phyloP scores from a whole-genome alignment of 176 grass and related monocot genomes.

The Avena insularis region DNA sequence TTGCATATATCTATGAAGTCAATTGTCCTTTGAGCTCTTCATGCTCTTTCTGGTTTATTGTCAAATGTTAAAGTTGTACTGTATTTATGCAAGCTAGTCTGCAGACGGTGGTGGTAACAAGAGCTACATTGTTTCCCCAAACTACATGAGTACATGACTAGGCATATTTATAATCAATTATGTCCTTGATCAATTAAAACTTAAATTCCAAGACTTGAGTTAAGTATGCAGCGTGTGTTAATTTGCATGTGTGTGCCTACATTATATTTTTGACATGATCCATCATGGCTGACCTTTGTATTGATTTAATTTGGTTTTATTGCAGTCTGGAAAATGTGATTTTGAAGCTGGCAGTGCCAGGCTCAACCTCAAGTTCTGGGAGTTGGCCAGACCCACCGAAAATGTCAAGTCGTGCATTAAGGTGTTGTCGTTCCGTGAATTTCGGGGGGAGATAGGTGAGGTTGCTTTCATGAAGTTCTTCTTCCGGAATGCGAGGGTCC shows the following conservation, averaged over 20 bases:
- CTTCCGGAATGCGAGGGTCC: background rate
- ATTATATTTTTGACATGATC: background rate
- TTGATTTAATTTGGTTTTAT: background rate
- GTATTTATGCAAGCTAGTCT: background rate
- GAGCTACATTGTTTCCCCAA: no score
- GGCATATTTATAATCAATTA: no score
- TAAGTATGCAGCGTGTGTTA: background rate
- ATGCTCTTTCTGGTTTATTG: background rate
- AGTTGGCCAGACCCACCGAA: background rate
- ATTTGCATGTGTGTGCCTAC: background rate
- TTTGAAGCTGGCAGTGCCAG: background rate
- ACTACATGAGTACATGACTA: no score
- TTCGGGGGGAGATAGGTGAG: slow-evolving; percentile 1
- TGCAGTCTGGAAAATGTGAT: background rate
- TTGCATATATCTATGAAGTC: background rate
- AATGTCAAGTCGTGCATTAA: background rate
- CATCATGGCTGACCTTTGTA: background rate
- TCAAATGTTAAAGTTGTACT: background rate
- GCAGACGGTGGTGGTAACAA: no score
- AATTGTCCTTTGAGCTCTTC: background rate
- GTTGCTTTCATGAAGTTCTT: background rate
- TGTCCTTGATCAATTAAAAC: no score
- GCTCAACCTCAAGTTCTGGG: background rate
- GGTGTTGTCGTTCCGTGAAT: background rate
- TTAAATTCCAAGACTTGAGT: no score